Percentiles rank a stretch among this genome's conserved stretches.
Evolutionary conservation across 768 basidiomycete species (phyloP).

Genomic region (Tylopilus vinaceipallidus): DNA sequence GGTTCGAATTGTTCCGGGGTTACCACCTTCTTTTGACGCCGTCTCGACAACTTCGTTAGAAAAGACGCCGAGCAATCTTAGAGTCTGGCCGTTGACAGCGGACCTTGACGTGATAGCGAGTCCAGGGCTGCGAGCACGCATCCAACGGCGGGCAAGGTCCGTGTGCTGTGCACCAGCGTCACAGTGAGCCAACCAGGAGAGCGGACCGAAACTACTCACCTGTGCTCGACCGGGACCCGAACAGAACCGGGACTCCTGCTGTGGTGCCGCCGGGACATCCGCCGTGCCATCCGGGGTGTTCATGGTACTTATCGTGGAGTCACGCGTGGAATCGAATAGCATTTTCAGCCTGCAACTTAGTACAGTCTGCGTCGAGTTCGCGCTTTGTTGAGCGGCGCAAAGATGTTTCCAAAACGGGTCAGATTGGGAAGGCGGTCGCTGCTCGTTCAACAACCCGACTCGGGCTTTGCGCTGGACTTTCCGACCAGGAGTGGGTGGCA

Average conservation of each 20-base stretch:
- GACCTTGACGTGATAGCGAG: constrained; percentile 4
- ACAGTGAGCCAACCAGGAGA: neutral
- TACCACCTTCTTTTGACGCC: constrained; percentile 18
- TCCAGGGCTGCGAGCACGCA: neutral
- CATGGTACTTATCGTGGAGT: too few relatives aligned
- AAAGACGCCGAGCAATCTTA: constrained; percentile 10
- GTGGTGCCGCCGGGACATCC: neutral
- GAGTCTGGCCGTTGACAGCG: constrained; percentile 15
- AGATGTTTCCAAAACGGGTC: constrained; percentile 15
- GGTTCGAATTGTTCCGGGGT: constrained; percentile 22
- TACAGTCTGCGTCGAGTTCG: too few relatives aligned
- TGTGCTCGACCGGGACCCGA: neutral
- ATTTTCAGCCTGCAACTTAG: too few relatives aligned
- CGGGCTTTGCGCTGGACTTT: too few relatives aligned
- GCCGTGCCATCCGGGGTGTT: too few relatives aligned
- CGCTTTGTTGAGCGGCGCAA: neutral
- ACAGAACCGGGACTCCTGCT: constrained; percentile 1
- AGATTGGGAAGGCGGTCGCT: constrained; percentile 3
- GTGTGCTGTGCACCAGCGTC: constrained; percentile 12
- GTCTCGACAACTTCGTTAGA: constrained; percentile 14
- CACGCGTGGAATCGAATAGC: too few relatives aligned
- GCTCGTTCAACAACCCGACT: constrained; percentile 4
- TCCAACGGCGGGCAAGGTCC: neutral
- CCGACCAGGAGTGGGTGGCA: too few relatives aligned
- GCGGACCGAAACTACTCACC: constrained; percentile 6